Evolutionary conservation across 208 protist species (phyloP), one percentile per base, ranked within the genome.

Genomic region (Trichomonas tenax): DNA sequence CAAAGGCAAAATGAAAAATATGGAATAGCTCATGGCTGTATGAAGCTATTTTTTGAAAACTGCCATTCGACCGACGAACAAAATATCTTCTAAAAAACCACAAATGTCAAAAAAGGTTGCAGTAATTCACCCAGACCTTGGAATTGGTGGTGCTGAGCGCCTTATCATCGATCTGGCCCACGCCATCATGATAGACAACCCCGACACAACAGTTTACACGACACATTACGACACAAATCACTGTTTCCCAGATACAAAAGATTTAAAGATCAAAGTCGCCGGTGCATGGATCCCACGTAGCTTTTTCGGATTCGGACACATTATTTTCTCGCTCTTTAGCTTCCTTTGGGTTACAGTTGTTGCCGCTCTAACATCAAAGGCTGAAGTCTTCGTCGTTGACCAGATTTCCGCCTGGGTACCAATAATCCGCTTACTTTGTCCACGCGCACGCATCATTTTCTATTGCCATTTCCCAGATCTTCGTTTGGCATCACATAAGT

Each of bases 381-480:
- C 86, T 44, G 98, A 99, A 88, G 96, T 98, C 36, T 97, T 99
- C 82, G 88, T 99, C 31, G 97, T 98, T 49, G 98, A 99, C 95
- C 98, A 99, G 96, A 98, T 99, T 11, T 98, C 98, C 8, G 95
- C 96, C 0, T 96, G 88, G 44, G 97, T 98, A 10, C 98, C 98
- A 41, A 96, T 99, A 82, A 97, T 98, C 2, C 95, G 98, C 63
- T 96, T 99, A 10, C 86, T 96, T 44, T 58, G 63, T 9, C 96
- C 96, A 9, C 98, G 97, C 63, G 96, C 98, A 1, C 97, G 98
- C 21, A 97, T 98, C 0, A 96, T 99, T n/a, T 99, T 99, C 96
- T 99, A 99, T 97, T 99, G 98, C 96, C 99, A 99, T 97, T 99
- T 99, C 96, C 99, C 99, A 0, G 99, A 99, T 97, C 97, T 98